Evolutionary conservation across 2,329 filamentous ascomycete genomes (phyloP).

Genomic region (Sporothrix mexicana): DNA sequence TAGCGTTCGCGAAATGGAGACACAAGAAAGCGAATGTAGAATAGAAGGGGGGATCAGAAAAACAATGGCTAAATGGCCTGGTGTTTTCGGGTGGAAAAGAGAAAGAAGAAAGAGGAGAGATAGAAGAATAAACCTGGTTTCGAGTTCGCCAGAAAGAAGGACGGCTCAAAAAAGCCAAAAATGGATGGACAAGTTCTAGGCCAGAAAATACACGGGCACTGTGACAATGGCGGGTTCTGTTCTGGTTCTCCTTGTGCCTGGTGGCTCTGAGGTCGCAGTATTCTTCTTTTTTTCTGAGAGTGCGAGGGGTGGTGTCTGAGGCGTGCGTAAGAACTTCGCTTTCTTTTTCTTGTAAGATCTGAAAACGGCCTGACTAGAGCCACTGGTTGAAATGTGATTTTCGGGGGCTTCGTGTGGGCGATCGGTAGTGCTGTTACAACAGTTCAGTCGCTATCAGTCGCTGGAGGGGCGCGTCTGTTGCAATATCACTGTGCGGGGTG

Average conservation of each 20-base stretch:
- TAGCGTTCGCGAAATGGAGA: not conserved
- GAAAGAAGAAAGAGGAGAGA: slow-evolving; percentile 1
- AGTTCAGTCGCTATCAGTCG: not conserved
- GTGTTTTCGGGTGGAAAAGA: not conserved
- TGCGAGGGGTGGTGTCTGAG: not conserved
- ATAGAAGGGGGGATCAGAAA: not conserved
- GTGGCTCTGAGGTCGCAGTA: slow-evolving; percentile 2
- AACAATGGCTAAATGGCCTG: not conserved
- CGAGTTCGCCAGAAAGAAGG: not conserved
- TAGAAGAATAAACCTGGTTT: not conserved
- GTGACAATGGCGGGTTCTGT: not conserved
- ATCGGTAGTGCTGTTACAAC: slow-evolving; percentile 3
- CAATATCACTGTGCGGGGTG: not conserved
- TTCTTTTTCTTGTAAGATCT: not conserved
- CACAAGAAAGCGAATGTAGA: slow-evolving; percentile 3
- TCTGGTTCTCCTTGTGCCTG: not conserved
- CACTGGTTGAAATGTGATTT: not conserved
- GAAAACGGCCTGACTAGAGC: slow-evolving; percentile 16
- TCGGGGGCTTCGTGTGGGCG: not conserved
- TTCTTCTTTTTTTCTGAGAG: not conserved
- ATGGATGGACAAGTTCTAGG: slow-evolving; percentile 10
- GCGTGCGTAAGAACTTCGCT: slow-evolving; percentile 19
- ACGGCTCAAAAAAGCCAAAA: not conserved
- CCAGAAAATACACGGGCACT: slow-evolving; percentile 17
- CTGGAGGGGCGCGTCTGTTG: not conserved